These are phyloP conservation scores for Wickerhamomyces chambardii DNA, from an alignment of 805 yeast genomes.

Conservation along the genomic window DNA sequence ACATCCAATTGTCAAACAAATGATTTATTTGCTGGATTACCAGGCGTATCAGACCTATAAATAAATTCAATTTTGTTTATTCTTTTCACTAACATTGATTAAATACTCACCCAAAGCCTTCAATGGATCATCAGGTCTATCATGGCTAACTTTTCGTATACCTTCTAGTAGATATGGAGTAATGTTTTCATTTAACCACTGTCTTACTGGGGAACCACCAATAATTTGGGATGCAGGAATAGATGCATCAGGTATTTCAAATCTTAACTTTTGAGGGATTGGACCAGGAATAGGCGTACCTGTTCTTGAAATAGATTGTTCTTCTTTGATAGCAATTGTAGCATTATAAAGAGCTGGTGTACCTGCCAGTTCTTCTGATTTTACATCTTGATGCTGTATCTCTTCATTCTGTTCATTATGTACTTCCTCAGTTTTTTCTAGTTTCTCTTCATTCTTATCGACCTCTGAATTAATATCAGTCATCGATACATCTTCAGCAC, in stretches of 20 bases:
- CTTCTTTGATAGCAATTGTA: conserved; percentile 1
- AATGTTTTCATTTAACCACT: conserved; percentile 55
- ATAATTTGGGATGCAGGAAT: conserved; percentile 35
- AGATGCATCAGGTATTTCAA: conserved; percentile 12
- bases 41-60: too few relatives aligned
- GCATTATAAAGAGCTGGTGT: too few relatives aligned
- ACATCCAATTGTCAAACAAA: too few relatives aligned
- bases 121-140: conserved; percentile 45
- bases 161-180: conserved; percentile 62
- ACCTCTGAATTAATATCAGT: too few relatives aligned
- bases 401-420: too few relatives aligned
- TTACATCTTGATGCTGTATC: too few relatives aligned
- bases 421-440: too few relatives aligned
- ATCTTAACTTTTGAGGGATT: conserved; percentile 12
- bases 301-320: background rate
- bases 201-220: conserved; percentile 68
- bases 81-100: conserved; percentile 24
- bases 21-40: too few relatives aligned
- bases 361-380: too few relatives aligned
- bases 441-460: too few relatives aligned
- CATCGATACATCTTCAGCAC: too few relatives aligned
- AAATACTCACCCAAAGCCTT: conserved; percentile 44
- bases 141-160: conserved; percentile 40
- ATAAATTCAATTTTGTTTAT: too few relatives aligned
- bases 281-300: conserved; percentile 5